phyloP scores from a whole-genome alignment of 345 rosid genomes.

The Syzygium jambos region DNA sequence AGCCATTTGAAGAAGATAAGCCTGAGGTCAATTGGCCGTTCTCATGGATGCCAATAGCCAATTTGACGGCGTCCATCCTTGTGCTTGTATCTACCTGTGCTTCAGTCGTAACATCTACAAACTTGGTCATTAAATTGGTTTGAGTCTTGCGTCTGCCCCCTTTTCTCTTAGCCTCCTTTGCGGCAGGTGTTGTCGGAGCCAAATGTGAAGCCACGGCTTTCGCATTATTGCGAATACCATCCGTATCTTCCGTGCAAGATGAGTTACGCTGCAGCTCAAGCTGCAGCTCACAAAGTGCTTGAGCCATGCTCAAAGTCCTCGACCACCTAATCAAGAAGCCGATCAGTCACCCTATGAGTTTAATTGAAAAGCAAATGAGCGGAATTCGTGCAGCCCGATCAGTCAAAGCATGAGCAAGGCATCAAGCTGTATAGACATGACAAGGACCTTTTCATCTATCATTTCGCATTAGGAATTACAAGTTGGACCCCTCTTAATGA shows the following conservation, averaged over 20 bases:
- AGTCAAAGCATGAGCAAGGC: not conserved
- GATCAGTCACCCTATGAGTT: not conserved
- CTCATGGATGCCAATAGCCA: not conserved
- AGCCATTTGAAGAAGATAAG: not conserved
- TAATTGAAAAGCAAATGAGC: not conserved
- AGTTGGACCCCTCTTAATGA: not conserved
- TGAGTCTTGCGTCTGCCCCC: not conserved
- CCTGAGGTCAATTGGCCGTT: not conserved
- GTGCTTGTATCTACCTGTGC: not conserved
- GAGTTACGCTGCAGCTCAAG: constrained; percentile 17
- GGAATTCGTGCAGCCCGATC: not conserved
- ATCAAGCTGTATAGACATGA: not conserved
- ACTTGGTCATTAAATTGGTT: constrained; percentile 3
- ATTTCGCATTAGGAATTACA: not conserved
- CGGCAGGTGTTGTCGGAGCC: constrained; percentile 16
- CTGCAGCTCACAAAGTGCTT: constrained; percentile 41
- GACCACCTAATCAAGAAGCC: constrained; percentile 22
- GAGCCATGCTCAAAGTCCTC: constrained; percentile 48
- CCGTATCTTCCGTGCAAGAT: not conserved
- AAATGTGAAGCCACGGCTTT: not conserved
- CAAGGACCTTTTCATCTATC: not conserved
- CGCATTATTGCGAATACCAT: not conserved
- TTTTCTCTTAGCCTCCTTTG: constrained; percentile 20
- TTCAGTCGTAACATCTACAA: not conserved
- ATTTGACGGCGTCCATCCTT: not conserved